phyloP scores from a whole-genome alignment of 2,329 filamentous ascomycete genomes.

The Aspergillus proliferans region DNA sequence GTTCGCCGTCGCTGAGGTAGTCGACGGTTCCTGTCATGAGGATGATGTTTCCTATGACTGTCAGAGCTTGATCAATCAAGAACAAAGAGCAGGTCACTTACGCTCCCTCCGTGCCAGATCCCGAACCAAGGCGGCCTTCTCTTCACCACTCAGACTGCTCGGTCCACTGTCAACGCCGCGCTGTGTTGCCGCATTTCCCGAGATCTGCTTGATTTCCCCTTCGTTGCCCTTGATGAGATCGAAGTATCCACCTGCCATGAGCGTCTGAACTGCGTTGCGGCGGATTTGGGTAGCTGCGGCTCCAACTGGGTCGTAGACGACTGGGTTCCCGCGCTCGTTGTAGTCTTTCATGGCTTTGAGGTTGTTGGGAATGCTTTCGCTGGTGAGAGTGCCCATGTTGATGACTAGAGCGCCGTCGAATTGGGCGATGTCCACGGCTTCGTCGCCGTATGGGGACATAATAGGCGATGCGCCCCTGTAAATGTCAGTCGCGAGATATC shows the following conservation, averaged over 20 bases:
- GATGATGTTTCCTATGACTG: conserved; percentile 52
- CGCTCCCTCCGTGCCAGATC: conserved; percentile 62
- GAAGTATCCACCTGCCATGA: conserved; percentile 70
- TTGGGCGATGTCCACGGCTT: conserved; percentile 72
- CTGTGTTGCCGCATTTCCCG: conserved; percentile 57
- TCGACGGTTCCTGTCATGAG: conserved; percentile 78
- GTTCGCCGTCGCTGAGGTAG: conserved; percentile 66
- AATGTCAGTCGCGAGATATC: conserved; percentile 9
- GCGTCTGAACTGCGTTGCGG: conserved; percentile 60
- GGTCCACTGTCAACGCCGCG: conserved; percentile 75
- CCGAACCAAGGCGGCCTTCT: conserved; percentile 58
- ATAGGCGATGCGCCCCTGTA: conserved; percentile 73
- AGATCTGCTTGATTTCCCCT: conserved; percentile 72
- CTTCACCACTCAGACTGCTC: conserved; percentile 46
- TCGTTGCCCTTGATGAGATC: conserved; percentile 93
- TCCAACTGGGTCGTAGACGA: conserved; percentile 85
- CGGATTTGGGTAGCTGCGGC: conserved; percentile 75
- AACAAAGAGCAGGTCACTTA: conserved; percentile 9
- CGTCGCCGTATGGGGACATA: conserved; percentile 82
- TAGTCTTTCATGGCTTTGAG: conserved; percentile 70
- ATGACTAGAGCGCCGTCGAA: conserved; percentile 75
- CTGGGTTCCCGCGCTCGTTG: conserved; percentile 67
- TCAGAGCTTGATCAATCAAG: conserved; percentile 1
- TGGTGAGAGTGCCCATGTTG: conserved; percentile 90
- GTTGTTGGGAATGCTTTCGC: conserved; percentile 67